Percentiles rank a stretch among this genome's conserved stretches.
These are phyloP conservation scores for Coemansia sp. DNA, from an alignment of 192 early-diverging fungal species.

Conservation along the genomic window DNA sequence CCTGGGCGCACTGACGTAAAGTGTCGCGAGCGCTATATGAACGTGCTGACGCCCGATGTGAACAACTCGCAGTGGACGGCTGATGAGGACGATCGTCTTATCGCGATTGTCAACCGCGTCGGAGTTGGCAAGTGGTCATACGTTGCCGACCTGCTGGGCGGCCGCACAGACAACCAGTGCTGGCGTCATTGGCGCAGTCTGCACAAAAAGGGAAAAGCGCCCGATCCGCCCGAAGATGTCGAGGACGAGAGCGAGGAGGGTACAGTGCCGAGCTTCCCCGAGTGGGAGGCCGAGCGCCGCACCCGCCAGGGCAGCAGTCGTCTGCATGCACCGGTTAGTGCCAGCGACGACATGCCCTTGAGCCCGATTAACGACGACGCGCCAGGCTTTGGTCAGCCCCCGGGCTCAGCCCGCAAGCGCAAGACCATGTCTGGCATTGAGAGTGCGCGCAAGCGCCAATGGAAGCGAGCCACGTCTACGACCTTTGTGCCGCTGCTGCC, in stretches of 20 bases:
- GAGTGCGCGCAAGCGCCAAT: conserved; percentile 56
- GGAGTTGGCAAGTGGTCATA: conserved; percentile 62
- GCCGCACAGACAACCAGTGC: conserved; percentile 61
- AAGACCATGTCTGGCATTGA: conserved; percentile 51
- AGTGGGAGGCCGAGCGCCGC: conserved; percentile 50
- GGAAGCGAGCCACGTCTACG: conserved; percentile 54
- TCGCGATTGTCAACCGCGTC: conserved; percentile 42
- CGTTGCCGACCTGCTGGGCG: conserved; percentile 50
- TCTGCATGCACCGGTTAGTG: neutral
- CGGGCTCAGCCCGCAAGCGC: conserved; percentile 53
- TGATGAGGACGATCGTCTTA: conserved; percentile 52
- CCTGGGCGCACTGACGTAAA: conserved; percentile 74
- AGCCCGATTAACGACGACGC: neutral
- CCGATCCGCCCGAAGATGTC: conserved; percentile 37
- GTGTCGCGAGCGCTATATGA: conserved; percentile 75
- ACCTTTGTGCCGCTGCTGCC: conserved; percentile 50
- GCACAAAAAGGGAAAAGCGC: conserved; percentile 52
- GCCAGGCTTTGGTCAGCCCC: conserved; percentile 20
- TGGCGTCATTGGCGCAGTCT: conserved; percentile 56
- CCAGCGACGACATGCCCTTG: conserved; percentile 20
- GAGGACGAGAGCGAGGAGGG: conserved; percentile 48
- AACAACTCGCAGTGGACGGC: conserved; percentile 60
- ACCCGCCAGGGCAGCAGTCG: conserved; percentile 9
- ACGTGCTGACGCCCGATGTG: conserved; percentile 62
- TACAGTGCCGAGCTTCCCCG: conserved; percentile 52